Conservation (phyloP, 305 asterid species). For the Stenogyne calaminthoides region DNA sequence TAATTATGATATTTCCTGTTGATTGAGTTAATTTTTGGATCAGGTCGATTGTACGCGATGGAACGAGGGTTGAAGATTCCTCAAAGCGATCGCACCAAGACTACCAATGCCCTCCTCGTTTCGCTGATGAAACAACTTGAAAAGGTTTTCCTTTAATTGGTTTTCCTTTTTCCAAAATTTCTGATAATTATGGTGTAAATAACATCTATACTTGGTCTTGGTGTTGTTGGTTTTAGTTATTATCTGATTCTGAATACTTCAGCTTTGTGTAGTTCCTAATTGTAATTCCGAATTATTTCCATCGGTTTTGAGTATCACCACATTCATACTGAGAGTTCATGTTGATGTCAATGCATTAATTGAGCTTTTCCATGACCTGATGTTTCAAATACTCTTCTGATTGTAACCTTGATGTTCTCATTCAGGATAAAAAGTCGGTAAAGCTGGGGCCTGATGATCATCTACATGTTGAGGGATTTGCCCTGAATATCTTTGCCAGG, state of each 20-base stretch:
- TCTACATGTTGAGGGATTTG: conserved; percentile 89
- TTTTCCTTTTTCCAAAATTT: background rate
- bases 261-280: conserved; percentile 9
- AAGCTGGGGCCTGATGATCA: conserved; percentile 77
- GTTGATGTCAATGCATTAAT: background rate
- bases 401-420: conserved; percentile 9
- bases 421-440: conserved; percentile 90
- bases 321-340: background rate
- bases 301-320: background rate
- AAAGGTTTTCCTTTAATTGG: conserved; percentile 46
- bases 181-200: background rate
- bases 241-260: background rate
- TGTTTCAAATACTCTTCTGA: background rate
- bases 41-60: conserved; percentile 91
- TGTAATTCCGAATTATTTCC: background rate
- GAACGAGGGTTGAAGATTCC: conserved; percentile 90
- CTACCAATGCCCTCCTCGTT: conserved; percentile 65
- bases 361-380: background rate
- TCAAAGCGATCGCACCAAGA: conserved; percentile 75
- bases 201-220: background rate
- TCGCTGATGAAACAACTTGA: conserved; percentile 92
- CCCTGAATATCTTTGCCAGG: conserved; percentile 75
- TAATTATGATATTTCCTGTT: background rate
- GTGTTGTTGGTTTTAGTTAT: conserved; percentile 1
- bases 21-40: conserved; percentile 2